Evolutionary conservation across 495 filamentous ascomycete species (phyloP).

Genomic region (Aspergillus asperescens): DNA sequence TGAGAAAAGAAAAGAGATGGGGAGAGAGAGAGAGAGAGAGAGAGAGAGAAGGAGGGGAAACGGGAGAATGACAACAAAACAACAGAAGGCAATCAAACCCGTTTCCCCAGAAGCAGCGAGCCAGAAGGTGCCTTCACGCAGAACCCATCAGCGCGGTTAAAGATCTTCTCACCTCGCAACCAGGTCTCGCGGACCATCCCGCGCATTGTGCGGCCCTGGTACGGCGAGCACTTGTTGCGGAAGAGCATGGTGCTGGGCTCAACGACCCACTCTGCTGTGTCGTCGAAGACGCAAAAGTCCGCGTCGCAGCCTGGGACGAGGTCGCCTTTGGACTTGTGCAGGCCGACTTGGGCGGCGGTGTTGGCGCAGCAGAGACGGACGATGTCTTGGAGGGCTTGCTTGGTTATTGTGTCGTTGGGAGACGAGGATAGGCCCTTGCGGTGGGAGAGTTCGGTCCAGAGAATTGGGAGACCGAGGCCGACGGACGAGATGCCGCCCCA

Average conservation of each 20-base stretch:
- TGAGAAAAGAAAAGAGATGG: background rate
- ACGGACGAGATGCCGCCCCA: slow-evolving; percentile 97
- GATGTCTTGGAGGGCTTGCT: slow-evolving; percentile 61
- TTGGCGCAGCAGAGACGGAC: slow-evolving; percentile 80
- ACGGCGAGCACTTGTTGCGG: slow-evolving; percentile 91
- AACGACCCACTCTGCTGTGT: slow-evolving; percentile 70
- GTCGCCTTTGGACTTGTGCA: slow-evolving; percentile 77
- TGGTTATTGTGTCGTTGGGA: slow-evolving; percentile 37
- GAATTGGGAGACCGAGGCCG: slow-evolving; percentile 82
- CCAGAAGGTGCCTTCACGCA: slow-evolving; percentile 53
- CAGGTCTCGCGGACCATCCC: slow-evolving; percentile 88
- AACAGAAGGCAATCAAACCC: slow-evolving; percentile 33
- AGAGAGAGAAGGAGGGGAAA: background rate
- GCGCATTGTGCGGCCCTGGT: slow-evolving; percentile 74
- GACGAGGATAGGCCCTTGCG: slow-evolving; percentile 38
- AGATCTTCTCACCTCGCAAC: slow-evolving; percentile 75
- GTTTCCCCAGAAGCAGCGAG: slow-evolving; percentile 56
- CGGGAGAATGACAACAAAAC: no score
- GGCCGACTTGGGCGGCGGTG: slow-evolving; percentile 85
- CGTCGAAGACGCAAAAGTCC: slow-evolving; percentile 90
- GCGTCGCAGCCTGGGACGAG: slow-evolving; percentile 82
- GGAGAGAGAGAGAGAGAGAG: background rate
- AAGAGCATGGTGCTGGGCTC: slow-evolving; percentile 71
- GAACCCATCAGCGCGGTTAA: slow-evolving; percentile 58
- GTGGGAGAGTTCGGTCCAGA: slow-evolving; percentile 76